Evolutionary conservation across 1,139 yeast genomes (phyloP).

Genomic region (Pichia sp.): DNA sequence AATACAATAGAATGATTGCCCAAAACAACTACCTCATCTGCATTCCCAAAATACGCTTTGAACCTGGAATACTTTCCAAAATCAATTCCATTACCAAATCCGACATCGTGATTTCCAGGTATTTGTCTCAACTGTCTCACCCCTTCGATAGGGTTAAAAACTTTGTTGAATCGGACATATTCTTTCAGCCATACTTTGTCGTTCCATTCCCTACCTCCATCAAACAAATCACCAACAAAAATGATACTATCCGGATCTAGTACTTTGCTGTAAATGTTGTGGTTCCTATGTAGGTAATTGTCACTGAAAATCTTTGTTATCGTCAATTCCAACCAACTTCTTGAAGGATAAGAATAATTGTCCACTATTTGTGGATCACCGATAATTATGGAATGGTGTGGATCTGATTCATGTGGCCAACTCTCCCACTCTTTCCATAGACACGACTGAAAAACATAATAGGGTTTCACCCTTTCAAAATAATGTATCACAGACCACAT

Average conservation of each 20-base stretch:
- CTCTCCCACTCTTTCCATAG: conserved; percentile 63
- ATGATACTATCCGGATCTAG: conserved; percentile 73
- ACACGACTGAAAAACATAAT: conserved; percentile 46
- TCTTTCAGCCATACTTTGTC: conserved; percentile 70
- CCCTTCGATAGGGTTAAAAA: conserved; percentile 53
- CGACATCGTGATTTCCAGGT: conserved; percentile 97
- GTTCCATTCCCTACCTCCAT: conserved; percentile 91
- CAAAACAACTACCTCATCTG: conserved; percentile 47
- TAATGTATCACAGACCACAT: conserved; percentile 55
- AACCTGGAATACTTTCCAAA: conserved; percentile 59
- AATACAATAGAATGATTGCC: conserved; percentile 79
- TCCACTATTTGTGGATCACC: conserved; percentile 65
- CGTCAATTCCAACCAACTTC: conserved; percentile 44
- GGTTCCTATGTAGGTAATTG: conserved; percentile 74
- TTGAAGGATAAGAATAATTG: conserved; percentile 57
- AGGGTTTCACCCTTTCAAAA: conserved; percentile 58
- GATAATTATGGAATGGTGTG: conserved; percentile 64
- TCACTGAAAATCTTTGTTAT: conserved; percentile 54
- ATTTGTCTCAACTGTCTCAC: conserved; percentile 43
- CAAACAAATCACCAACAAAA: conserved; percentile 87
- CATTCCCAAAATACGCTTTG: conserved; percentile 65
- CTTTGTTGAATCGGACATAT: conserved; percentile 56
- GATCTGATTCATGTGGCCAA: conserved; percentile 39
- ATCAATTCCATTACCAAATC: conserved; percentile 68
- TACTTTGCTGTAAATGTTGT: conserved; percentile 52